phyloP scores from a whole-genome alignment of 1,284 basidiomycete genomes.

The Cryptococcus amylolentus region DNA sequence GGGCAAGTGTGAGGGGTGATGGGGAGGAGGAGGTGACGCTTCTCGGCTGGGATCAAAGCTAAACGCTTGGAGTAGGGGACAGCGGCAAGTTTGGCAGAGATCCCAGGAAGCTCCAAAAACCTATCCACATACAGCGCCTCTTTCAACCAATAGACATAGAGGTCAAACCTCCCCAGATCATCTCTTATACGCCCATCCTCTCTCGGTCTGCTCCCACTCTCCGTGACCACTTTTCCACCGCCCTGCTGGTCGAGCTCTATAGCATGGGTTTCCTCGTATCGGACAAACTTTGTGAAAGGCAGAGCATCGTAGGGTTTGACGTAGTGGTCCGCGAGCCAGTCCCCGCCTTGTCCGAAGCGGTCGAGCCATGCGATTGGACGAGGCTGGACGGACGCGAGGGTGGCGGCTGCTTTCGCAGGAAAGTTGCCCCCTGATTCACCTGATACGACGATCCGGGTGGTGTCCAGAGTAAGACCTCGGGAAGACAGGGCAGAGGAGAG shows the following conservation, averaged over 20 bases:
- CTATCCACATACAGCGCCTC: slow-evolving; percentile 6
- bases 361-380: slow-evolving; percentile 6
- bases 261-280: neutral
- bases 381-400: slow-evolving; percentile 1
- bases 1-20: neutral
- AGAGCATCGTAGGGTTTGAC: neutral
- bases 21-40: slow-evolving; percentile 3
- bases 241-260: neutral
- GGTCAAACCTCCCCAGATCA: neutral
- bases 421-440: slow-evolving; percentile 12
- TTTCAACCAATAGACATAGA: slow-evolving; percentile 2
- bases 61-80: slow-evolving; percentile 3
- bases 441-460: slow-evolving; percentile 2
- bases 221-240: slow-evolving; percentile 1
- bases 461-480: neutral
- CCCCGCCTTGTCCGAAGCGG: slow-evolving; percentile 3
- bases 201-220: neutral
- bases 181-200: neutral
- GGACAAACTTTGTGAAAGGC: neutral
- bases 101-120: slow-evolving; percentile 4
- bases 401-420: slow-evolving; percentile 6
- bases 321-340: slow-evolving; percentile 10
- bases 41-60: slow-evolving; percentile 2
- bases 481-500: neutral
- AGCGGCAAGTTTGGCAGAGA: slow-evolving; percentile 4